These are phyloP conservation scores for Onygena corvina DNA, from an alignment of 2,329 filamentous ascomycete genomes.

Conservation along the genomic window DNA sequence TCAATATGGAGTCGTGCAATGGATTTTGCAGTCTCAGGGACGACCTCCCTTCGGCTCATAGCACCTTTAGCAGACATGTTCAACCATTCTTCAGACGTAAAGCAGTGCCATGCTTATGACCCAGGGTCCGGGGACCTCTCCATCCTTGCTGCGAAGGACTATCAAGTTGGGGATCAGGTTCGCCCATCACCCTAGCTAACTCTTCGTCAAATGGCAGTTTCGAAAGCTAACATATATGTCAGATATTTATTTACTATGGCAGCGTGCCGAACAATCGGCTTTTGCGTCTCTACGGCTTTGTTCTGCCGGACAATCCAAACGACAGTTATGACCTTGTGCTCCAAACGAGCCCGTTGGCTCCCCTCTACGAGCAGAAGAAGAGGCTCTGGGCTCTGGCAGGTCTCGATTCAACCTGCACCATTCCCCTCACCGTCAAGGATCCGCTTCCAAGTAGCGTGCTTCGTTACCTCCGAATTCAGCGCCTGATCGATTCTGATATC, in stretches of 20 bases:
- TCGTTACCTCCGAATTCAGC: slow-evolving; percentile 29
- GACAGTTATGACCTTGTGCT: slow-evolving; percentile 31
- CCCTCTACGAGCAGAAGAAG: slow-evolving; percentile 27
- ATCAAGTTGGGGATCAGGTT: slow-evolving; percentile 28
- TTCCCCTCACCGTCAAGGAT: slow-evolving; percentile 26
- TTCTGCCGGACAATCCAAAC: slow-evolving; percentile 27
- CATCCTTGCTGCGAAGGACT: slow-evolving; percentile 22
- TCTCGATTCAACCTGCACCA: slow-evolving; percentile 24
- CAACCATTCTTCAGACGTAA: slow-evolving; percentile 26
- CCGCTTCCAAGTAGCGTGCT: slow-evolving; percentile 26
- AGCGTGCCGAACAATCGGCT: slow-evolving; percentile 27
- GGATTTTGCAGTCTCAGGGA: slow-evolving; percentile 23
- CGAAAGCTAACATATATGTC: slow-evolving; percentile 11
- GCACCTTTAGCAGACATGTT: slow-evolving; percentile 31
- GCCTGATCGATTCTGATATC: slow-evolving; percentile 22
- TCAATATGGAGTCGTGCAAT: slow-evolving; percentile 25
- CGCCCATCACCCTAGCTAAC: slow-evolving; percentile 17
- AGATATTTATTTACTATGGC: slow-evolving; percentile 28
- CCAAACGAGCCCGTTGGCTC: slow-evolving; percentile 25
- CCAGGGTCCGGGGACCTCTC: slow-evolving; percentile 24
- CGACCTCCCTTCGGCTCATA: slow-evolving; percentile 19
- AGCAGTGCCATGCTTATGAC: slow-evolving; percentile 29
- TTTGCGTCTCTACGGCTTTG: slow-evolving; percentile 30
- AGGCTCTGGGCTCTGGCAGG: slow-evolving; percentile 27
- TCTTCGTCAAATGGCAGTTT: slow-evolving; percentile 13